Evolutionary conservation across 139 green algal genomes (phyloP), one percentile per base, ranked within the genome.

Genomic region (Trebouxia sp.): DNA sequence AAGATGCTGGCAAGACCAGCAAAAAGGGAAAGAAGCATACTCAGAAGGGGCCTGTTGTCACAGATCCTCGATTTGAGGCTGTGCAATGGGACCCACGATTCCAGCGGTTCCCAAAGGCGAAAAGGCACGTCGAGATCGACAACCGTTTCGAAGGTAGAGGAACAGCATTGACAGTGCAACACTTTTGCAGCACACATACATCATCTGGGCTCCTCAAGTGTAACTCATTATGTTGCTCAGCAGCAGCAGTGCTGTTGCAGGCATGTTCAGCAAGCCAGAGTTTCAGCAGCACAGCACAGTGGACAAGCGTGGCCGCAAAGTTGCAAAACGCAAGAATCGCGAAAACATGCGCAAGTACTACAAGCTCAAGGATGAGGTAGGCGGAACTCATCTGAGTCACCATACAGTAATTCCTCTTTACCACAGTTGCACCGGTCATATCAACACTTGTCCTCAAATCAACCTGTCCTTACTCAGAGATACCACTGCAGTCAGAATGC

Each of bases 81-180:
- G 87, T 97, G 80, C 89, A 94, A 77, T 90, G 56, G 3, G 95
- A 98, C 85, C 94, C 95, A 0, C 90, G 95, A 32, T 98, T 98
- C 62, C 84, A 92, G 53, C 50, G 92, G 17, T 93, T 97, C 20
- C 90, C 93, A 0, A 91, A 91, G 81, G 80, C 82, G 14, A 91
- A 94, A 67, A 83, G 76, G 15, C 93, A 92, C 45, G 85, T 98
- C 20, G 88, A 93, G 26, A 94, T 98, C 22, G 95, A 98, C 78
- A 86, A 91, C 28, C 90, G 95, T 1, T 98, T 98, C 55, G 81
- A 85, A 83, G 89, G 92, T 53, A 42, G 45, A 72, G 26, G 38
- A 62, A 37, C 42, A 76, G 35, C 42, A 76, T 39, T 6, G 3
- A 51, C 8, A 51, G 28, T 47, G 35, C 66, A 53, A 76, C 37